Evolutionary conservation across 768 basidiomycete genomes (phyloP), one percentile per base, ranked within the genome.

Genomic region (Pleurotus tuber-regium): DNA sequence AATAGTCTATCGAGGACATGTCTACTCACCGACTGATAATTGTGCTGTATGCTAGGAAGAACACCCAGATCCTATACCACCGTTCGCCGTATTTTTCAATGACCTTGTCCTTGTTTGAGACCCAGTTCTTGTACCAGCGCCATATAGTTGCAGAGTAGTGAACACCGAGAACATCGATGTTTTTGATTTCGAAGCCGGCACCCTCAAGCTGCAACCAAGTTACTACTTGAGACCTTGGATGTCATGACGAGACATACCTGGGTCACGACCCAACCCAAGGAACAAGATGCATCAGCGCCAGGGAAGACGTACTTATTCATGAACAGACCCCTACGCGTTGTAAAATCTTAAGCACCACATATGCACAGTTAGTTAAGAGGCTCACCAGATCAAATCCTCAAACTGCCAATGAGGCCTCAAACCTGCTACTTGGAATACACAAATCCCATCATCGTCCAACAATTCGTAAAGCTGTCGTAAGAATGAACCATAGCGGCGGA

Each of bases 271-370:
- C 96, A 98, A 33, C 89, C 92, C 25, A 98, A 86, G 16, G 95
- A 91, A 68, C 92, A 92, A 2, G 87, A 92, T 0, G 97, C 97
- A 61, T 99, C 97, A 2, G 96, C 97, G 64, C 96, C 96, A 39
- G 97, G 96, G 86, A 99, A 99, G 65, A 99, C 73, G 59, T 99
- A 98, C 63, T 94, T 94, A 82, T 91, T 95, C 92, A 95, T 95
- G 76, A 95, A 96, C 19, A 95, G 78, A 58, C 93, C 94, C 90
- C 87, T 89, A 33, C 11, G 39, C 23, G 5, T 8, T 4, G 12
- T 16, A 4, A 31, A 1, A 7, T 30, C 12, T 43, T 52, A 11
- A 57, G 44, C 8, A 19, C 4, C 21, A 33, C 4, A 21, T 24
- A 23, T 18, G 1, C 5, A 24, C 25, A 38, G n/a, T 7, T 8